Percentiles rank a stretch among this genome's conserved stretches.
These are phyloP conservation scores for Suhomyces bokatorum DNA, from an alignment of 1,139 yeast genomes.

Conservation along the genomic window DNA sequence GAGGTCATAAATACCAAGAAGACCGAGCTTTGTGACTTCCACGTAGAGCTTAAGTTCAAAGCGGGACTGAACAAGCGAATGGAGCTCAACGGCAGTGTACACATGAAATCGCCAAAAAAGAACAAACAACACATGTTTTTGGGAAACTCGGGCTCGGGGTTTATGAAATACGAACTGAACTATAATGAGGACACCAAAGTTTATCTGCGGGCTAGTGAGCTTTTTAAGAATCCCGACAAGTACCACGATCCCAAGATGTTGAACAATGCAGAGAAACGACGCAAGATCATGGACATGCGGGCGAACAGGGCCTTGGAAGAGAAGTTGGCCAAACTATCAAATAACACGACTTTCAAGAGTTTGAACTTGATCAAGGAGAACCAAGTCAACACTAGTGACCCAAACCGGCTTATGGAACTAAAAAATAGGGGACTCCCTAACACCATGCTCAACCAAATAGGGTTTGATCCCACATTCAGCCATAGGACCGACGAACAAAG, in stretches of 20 bases:
- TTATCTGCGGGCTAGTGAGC: constrained; percentile 20
- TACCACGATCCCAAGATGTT: constrained; percentile 50
- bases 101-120: constrained; percentile 39
- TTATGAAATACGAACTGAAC: constrained; percentile 14
- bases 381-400: constrained; percentile 20
- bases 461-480: constrained; percentile 51
- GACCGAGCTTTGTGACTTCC: constrained; percentile 67
- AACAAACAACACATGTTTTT: constrained; percentile 27
- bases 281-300: constrained; percentile 33
- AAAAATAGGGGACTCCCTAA: constrained; percentile 32
- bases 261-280: constrained; percentile 34
- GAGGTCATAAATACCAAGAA: constrained; percentile 57
- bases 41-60: constrained; percentile 59
- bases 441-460: constrained; percentile 42
- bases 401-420: constrained; percentile 20
- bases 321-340: constrained; percentile 24
- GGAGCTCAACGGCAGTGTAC: constrained; percentile 68
- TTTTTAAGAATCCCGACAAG: constrained; percentile 41
- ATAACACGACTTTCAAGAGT: constrained; percentile 19
- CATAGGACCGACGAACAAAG: constrained; percentile 9
- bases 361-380: constrained; percentile 21
- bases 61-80: constrained; percentile 60
- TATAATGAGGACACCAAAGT: constrained; percentile 31
- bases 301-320: constrained; percentile 38
- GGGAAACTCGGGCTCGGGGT: constrained; percentile 8